A percentile compares a stretch with the other conserved stretches of the same genome.
Evolutionary conservation across 306 rosid genomes (phyloP).

Genomic region (Lathyrus aphaca): DNA sequence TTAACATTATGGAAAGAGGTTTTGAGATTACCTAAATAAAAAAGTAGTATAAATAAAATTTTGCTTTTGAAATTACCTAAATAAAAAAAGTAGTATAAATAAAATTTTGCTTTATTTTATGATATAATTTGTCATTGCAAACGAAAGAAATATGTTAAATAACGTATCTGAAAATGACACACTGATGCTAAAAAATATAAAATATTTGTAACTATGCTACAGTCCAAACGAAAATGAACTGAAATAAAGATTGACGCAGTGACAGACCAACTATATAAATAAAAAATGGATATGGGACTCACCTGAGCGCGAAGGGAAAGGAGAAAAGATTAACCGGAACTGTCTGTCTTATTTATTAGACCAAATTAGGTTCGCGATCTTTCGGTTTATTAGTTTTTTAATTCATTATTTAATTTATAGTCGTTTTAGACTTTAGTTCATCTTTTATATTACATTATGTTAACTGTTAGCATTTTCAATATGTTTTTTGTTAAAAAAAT

Average conservation of each 20-base stretch:
- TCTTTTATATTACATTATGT: no score
- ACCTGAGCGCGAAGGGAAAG: conserved; percentile 22
- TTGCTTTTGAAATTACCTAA: background rate
- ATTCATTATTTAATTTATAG: no score
- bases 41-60: background rate
- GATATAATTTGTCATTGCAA: background rate
- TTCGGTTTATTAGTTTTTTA: no score
- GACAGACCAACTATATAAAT: conserved; percentile 56
- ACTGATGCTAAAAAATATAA: background rate
- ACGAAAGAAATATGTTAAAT: conserved; percentile 17
- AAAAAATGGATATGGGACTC: conserved; percentile 34
- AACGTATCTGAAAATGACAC: conserved; percentile 22
- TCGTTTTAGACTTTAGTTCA: no score
- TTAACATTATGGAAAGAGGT: background rate
- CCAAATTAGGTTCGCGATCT: no score
- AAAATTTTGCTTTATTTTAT: background rate
- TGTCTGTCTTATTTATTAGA: no score
- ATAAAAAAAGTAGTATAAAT: background rate
- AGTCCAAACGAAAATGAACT: conserved; percentile 35
- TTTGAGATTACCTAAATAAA: background rate
- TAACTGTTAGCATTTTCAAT: no score
- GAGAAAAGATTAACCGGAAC: background rate
- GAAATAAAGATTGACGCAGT: conserved; percentile 43
- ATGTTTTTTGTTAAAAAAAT: no score
- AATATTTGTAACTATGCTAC: conserved; percentile 16